A percentile compares a stretch with the other conserved stretches of the same genome.
phyloP scores from a whole-genome alignment of 257 asterid genomes.

The Lycium barbarum region DNA sequence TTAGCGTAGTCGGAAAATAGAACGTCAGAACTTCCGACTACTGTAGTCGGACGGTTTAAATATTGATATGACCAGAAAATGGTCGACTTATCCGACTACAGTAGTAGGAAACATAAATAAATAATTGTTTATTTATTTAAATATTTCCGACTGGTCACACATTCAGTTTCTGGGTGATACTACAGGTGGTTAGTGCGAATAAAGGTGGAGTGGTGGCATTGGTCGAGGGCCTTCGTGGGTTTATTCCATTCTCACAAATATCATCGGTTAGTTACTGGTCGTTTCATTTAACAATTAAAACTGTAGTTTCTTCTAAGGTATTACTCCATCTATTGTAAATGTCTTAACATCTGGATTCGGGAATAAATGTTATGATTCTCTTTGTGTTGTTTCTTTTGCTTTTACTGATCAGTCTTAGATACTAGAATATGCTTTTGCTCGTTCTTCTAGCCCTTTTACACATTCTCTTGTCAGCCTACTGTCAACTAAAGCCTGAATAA shows the following conservation, averaged over 20 bases:
- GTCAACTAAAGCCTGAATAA: neutral
- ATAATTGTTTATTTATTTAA: no score
- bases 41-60: no score
- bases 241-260: slow-evolving; percentile 94
- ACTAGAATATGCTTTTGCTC: neutral
- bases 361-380: neutral
- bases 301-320: neutral
- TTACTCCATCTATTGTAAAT: neutral
- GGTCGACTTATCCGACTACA: no score
- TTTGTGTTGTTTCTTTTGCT: neutral
- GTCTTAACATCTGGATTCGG: neutral
- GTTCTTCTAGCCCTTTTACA: neutral
- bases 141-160: no score
- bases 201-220: slow-evolving; percentile 95
- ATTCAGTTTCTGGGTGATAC: slow-evolving; percentile 23
- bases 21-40: no score
- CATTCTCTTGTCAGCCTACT: neutral
- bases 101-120: no score
- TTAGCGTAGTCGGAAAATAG: no score
- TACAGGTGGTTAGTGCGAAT: slow-evolving; percentile 87
- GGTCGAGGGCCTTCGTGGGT: slow-evolving; percentile 92
- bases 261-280: slow-evolving; percentile 58
- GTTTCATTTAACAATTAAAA: neutral
- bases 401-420: neutral
- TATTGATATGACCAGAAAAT: no score